A percentile compares a stretch with the other conserved stretches of the same genome.
phyloP scores from a whole-genome alignment of 345 rosid species.

The Passiflora organensis region DNA sequence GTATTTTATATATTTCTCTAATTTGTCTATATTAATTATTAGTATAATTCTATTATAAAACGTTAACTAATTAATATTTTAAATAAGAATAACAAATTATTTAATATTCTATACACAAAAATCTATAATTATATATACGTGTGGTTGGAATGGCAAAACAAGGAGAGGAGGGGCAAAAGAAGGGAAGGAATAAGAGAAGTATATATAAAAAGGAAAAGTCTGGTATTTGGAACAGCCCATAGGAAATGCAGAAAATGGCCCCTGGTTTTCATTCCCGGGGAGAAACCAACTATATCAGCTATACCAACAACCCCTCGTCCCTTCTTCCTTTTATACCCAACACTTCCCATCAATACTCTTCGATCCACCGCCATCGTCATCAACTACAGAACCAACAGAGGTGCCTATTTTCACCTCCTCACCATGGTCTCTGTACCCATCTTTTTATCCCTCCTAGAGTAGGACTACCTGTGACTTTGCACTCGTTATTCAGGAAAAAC shows the following conservation, averaged over 20 bases:
- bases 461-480: too few species aligned
- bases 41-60: too few species aligned
- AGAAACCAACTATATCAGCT: constrained; percentile 29
- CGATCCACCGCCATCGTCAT: background rate
- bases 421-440: constrained; percentile 8
- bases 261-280: constrained; percentile 57
- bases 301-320: constrained; percentile 5
- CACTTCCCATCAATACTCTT: background rate
- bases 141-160: too few species aligned
- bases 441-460: background rate
- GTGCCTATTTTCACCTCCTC: constrained; percentile 23
- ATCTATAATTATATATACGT: too few species aligned
- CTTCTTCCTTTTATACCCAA: constrained; percentile 14
- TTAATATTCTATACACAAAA: too few species aligned
- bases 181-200: background rate
- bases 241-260: constrained; percentile 44
- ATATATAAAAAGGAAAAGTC: constrained; percentile 15
- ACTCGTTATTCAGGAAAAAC: background rate
- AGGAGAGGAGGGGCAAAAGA: background rate
- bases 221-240: constrained; percentile 59
- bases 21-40: too few species aligned
- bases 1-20: too few species aligned
- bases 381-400: background rate
- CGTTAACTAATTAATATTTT: too few species aligned
- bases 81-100: too few species aligned